Evolutionary conservation across 139 green algal species (phyloP).

Genomic region (Eudorina sp.): DNA sequence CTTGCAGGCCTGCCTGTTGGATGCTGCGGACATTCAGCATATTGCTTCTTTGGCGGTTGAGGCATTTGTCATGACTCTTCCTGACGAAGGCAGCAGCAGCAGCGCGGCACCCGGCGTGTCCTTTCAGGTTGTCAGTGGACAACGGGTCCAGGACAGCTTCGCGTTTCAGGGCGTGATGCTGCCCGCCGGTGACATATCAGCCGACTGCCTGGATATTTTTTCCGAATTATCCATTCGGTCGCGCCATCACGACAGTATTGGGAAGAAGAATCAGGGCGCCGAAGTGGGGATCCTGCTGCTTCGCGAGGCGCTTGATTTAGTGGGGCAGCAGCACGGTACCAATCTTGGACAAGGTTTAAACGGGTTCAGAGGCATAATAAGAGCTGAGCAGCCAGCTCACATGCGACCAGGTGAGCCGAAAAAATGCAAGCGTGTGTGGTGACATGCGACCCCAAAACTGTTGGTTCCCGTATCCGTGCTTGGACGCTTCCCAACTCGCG

Average conservation of each 20-base stretch:
- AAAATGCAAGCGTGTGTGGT: too few relatives aligned
- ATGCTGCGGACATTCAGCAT: not conserved
- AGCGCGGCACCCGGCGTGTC: not conserved
- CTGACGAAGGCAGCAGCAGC: not conserved
- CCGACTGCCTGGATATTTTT: not conserved
- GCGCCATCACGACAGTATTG: too few relatives aligned
- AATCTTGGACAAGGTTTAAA: not conserved
- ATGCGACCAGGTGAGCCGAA: not conserved
- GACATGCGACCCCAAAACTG: too few relatives aligned
- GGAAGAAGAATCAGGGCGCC: too few relatives aligned
- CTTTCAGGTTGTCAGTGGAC: not conserved
- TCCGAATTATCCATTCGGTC: not conserved
- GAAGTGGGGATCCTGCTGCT: not conserved
- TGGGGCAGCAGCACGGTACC: not conserved
- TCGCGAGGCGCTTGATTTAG: not conserved
- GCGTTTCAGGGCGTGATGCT: conserved; percentile 29
- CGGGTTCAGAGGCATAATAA: not conserved
- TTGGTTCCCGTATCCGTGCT: too few relatives aligned
- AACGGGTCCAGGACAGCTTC: not conserved
- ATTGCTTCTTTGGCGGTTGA: not conserved
- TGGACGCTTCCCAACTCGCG: too few relatives aligned
- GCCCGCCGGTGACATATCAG: not conserved
- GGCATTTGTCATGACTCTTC: conserved; percentile 4
- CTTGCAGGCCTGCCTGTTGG: not conserved
- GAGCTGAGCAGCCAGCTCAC: not conserved